Percentiles rank a stretch among this genome's conserved stretches.
Conservation (phyloP, 768 basidiomycete species). For the Megacollybia marginata region DNA sequence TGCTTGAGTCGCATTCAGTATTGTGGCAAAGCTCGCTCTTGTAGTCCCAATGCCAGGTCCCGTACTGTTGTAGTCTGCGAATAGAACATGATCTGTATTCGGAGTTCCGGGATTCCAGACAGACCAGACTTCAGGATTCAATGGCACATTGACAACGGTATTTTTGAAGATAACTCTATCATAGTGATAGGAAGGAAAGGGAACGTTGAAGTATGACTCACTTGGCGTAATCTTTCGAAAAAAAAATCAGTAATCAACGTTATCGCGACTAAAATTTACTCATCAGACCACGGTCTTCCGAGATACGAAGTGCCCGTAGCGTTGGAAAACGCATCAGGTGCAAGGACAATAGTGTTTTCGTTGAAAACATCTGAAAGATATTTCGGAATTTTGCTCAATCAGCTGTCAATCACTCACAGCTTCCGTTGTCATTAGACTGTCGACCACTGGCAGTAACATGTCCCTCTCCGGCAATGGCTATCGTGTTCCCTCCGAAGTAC, state of each 20-base stretch:
- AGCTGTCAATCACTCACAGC: slow-evolving; percentile 26
- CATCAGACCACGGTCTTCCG: slow-evolving; percentile 36
- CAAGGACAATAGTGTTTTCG: slow-evolving; percentile 34
- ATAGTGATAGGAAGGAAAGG: neutral
- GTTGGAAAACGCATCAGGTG: slow-evolving; percentile 28
- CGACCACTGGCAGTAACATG: slow-evolving; percentile 44
- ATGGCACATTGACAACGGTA: slow-evolving; percentile 30
- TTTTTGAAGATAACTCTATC: slow-evolving; percentile 41
- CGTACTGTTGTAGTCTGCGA: slow-evolving; percentile 38
- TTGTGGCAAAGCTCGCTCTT: slow-evolving; percentile 33
- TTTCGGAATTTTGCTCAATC: neutral
- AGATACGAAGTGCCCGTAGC: slow-evolving; percentile 27
- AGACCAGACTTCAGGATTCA: slow-evolving; percentile 39
- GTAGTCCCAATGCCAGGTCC: slow-evolving; percentile 29
- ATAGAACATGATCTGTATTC: slow-evolving; percentile 34
- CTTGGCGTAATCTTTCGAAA: slow-evolving; percentile 33
- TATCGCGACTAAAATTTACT: slow-evolving; percentile 20
- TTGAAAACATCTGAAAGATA: slow-evolving; percentile 32
- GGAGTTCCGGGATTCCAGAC: slow-evolving; percentile 31
- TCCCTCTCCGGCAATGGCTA: slow-evolving; percentile 35
- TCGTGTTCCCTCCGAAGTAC: slow-evolving; percentile 43
- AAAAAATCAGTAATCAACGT: slow-evolving; percentile 1
- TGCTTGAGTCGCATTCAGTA: slow-evolving; percentile 29
- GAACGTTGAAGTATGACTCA: slow-evolving; percentile 11
- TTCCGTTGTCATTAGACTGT: slow-evolving; percentile 32